Conservation (phyloP, 257 asterid species). For the Catharanthus roseus region DNA sequence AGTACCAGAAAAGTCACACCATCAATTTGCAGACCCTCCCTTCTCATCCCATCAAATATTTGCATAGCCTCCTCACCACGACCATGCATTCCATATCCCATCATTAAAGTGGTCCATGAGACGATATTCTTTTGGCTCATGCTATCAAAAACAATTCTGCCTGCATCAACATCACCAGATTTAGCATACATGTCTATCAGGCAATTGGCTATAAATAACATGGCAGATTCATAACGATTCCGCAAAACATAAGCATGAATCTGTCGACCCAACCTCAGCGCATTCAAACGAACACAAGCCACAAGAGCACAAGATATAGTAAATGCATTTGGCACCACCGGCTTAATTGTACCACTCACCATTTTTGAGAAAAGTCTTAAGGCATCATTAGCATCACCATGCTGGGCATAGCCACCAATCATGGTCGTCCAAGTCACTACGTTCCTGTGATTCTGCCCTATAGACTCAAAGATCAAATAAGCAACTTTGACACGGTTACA, state of each 20-base stretch:
- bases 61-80: constrained; percentile 68
- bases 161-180: constrained; percentile 22
- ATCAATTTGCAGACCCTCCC: constrained; percentile 47
- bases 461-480: constrained; percentile 47
- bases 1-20: constrained; percentile 76
- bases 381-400: too few relatives aligned
- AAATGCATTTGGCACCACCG: constrained; percentile 61
- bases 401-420: constrained; percentile 73
- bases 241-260: constrained; percentile 66
- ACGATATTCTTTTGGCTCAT: constrained; percentile 52
- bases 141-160: constrained; percentile 52
- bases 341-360: constrained; percentile 24
- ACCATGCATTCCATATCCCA: constrained; percentile 87
- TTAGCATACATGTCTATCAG: too few relatives aligned
- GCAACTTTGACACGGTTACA: constrained; percentile 50
- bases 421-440: constrained; percentile 91
- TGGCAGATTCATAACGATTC: constrained; percentile 46
- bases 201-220: constrained; percentile 28
- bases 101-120: constrained; percentile 87
- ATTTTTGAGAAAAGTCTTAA: too few relatives aligned
- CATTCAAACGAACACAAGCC: constrained; percentile 77
- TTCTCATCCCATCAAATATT: constrained; percentile 52
- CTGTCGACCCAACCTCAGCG: constrained; percentile 62
- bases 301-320: constrained; percentile 73
- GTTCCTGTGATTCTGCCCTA: constrained; percentile 39